Base-by-base conservation (phyloP, 148 eudicot genomes). In the Camellia sinensis region DNA sequence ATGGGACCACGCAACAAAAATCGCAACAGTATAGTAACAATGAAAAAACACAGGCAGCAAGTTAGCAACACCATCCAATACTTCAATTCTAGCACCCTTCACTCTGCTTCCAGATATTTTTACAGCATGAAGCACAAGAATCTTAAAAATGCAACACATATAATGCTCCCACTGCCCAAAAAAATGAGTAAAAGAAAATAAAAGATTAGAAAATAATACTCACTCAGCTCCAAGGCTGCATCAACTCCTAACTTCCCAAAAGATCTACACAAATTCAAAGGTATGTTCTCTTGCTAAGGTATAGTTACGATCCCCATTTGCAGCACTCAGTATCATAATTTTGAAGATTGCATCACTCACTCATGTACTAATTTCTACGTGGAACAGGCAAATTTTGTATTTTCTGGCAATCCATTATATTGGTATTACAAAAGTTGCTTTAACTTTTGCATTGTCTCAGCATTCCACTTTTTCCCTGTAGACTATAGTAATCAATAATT, bases 41-140 rank as follows among this genome's bases (percentile, higher is more conserved):
- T 71, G 13, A 46, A 46, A 48, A 69, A 50, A 4, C 21, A 9
- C 21, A 15, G 57, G 56, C 8, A 46, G 72, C 52, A 68, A 52
- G 57, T 14, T n/a, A 46, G 72, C 52, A 68, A 52, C 72, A 68
- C 53, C 72, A 68, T 44, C 22, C 41, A 29, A 72, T 53, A 72
- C 61, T 21, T 54, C 63, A 22, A 44, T 73, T 73, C 44, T 29
- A 56, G 19, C 44, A 73, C 53, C 29, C 11, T 73, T 41, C 13
- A 7, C 21, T 73, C 15, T 52, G 2, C 43, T 21, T 72, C 61
- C 41, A 52, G 15, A 21, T 53, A 54, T 53, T 3, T 14, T 73
- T 43, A 72, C 60, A 73, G 7, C 19, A 53, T 53, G 43, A 53
- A 73, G 62, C 43, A 21, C 60, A 71, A 50, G 57, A 48, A 71